These are phyloP conservation scores for Globisporangium megalacanthum DNA, from an alignment of 352 stramenopile genomes.

Conservation along the genomic window DNA sequence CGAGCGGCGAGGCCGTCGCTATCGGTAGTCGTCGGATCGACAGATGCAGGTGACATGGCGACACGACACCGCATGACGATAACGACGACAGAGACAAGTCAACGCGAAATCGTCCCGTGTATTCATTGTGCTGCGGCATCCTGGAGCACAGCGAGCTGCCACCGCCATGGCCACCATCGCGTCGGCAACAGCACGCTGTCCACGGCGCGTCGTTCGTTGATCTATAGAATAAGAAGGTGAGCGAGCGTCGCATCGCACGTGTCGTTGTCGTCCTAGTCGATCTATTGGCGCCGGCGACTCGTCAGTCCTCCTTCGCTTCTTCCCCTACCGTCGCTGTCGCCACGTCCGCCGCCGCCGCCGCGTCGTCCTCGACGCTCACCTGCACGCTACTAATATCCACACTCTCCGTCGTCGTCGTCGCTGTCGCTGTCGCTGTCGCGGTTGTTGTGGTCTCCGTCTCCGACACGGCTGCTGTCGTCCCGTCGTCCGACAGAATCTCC, in stretches of 20 bases:
- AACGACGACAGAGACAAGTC: too few relatives aligned
- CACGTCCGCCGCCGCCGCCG: constrained; percentile 4
- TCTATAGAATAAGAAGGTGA: constrained; percentile 7
- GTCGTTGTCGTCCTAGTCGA: constrained; percentile 8
- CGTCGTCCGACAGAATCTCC: constrained; percentile 26
- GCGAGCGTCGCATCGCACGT: background rate
- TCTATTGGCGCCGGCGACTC: constrained; percentile 7
- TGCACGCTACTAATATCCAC: constrained; percentile 14
- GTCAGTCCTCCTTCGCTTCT: constrained; percentile 11
- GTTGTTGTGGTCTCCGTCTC: constrained; percentile 5
- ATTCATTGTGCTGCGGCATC: too few relatives aligned
- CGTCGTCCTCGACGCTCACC: constrained; percentile 9
- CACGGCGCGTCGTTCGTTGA: constrained; percentile 6
- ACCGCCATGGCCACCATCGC: background rate
- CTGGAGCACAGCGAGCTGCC: background rate
- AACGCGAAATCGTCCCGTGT: too few relatives aligned
- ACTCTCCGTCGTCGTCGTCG: constrained; percentile 5
- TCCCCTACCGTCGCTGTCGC: background rate
- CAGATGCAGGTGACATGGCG: constrained; percentile 6
- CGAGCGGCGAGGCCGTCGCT: constrained; percentile 14
- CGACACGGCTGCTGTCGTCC: constrained; percentile 14
- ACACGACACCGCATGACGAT: too few relatives aligned
- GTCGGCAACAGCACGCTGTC: background rate
- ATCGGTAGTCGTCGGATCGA: constrained; percentile 3
- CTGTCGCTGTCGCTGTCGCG: constrained; percentile 6